Conservation (phyloP, 208 protist species). For the Novymonas esmeraldas region DNA sequence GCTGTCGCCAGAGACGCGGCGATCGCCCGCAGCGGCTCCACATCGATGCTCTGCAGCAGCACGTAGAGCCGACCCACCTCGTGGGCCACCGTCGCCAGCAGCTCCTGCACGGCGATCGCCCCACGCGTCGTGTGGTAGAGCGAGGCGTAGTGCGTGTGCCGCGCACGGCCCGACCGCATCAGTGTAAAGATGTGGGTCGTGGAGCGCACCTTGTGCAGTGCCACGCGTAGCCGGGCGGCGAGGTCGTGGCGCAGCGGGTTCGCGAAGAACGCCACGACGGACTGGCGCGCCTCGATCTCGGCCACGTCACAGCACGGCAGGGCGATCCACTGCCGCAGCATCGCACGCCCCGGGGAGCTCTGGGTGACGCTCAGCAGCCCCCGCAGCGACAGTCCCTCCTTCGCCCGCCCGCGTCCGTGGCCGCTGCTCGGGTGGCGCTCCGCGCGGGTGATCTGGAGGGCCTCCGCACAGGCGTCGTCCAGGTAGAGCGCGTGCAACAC, state of each 20-base stretch:
- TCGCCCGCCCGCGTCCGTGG: slow-evolving; percentile 70
- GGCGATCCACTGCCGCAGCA: slow-evolving; percentile 83
- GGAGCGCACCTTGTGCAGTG: slow-evolving; percentile 49
- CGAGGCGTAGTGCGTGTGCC: slow-evolving; percentile 57
- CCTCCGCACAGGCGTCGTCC: slow-evolving; percentile 44
- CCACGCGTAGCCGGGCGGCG: slow-evolving; percentile 46
- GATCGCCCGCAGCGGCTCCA: slow-evolving; percentile 39
- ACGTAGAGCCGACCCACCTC: slow-evolving; percentile 41
- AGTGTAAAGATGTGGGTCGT: slow-evolving; percentile 69
- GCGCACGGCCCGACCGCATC: slow-evolving; percentile 64
- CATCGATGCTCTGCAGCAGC: slow-evolving; percentile 38
- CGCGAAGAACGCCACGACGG: slow-evolving; percentile 72
- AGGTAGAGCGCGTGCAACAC: slow-evolving; percentile 64
- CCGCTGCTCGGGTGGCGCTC: slow-evolving; percentile 81
- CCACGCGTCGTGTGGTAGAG: slow-evolving; percentile 55
- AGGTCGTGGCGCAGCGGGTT: slow-evolving; percentile 45
- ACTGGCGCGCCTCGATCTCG: slow-evolving; percentile 64
- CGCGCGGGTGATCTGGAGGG: slow-evolving; percentile 73
- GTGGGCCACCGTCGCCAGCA: slow-evolving; percentile 52
- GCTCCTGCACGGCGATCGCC: slow-evolving; percentile 41
- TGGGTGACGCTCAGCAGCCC: slow-evolving; percentile 59
- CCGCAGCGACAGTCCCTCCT: slow-evolving; percentile 86
- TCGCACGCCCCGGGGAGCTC: slow-evolving; percentile 46
- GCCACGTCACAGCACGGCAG: slow-evolving; percentile 55
- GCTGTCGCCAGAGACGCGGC: slow-evolving; percentile 26